Evolutionary conservation across 768 basidiomycete genomes (phyloP).

Genomic region (Roridomyces roridus): DNA sequence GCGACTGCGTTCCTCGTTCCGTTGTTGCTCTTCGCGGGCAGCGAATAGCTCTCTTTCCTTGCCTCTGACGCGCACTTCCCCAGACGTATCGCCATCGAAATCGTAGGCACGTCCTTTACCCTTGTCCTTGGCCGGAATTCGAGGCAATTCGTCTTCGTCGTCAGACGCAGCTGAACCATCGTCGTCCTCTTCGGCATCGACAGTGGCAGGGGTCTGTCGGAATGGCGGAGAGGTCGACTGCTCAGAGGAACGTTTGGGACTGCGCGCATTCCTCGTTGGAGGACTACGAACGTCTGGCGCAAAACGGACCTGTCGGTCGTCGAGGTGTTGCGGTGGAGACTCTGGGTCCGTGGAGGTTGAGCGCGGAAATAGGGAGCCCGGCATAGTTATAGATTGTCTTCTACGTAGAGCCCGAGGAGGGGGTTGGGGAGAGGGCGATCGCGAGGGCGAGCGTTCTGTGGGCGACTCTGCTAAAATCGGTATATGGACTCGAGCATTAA

Average conservation of each 20-base stretch:
- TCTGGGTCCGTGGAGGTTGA: slow-evolving; percentile 69
- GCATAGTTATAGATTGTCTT: slow-evolving; percentile 69
- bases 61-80: slow-evolving; percentile 55
- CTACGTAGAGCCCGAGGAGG: slow-evolving; percentile 40
- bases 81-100: slow-evolving; percentile 38
- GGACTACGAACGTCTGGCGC: slow-evolving; percentile 27
- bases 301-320: slow-evolving; percentile 49
- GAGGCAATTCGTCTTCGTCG: slow-evolving; percentile 22
- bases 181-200: slow-evolving; percentile 52
- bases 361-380: slow-evolving; percentile 78
- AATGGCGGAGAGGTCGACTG: slow-evolving; percentile 33
- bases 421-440: slow-evolving; percentile 39
- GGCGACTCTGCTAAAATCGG: slow-evolving; percentile 7
- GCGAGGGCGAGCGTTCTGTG: slow-evolving; percentile 15
- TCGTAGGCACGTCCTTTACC: slow-evolving; percentile 53
- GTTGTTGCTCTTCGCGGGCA: slow-evolving; percentile 58
- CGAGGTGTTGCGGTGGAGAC: slow-evolving; percentile 21
- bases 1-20: slow-evolving; percentile 43
- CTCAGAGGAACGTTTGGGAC: slow-evolving; percentile 15
- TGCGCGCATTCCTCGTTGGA: slow-evolving; percentile 19
- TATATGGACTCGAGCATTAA: slow-evolving; percentile 7
- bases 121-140: slow-evolving; percentile 35
- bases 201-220: slow-evolving; percentile 39
- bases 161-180: slow-evolving; percentile 42
- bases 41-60: slow-evolving; percentile 68